Evolutionary conservation across 768 basidiomycete genomes (phyloP).

Genomic region (Pluteus cervinus): DNA sequence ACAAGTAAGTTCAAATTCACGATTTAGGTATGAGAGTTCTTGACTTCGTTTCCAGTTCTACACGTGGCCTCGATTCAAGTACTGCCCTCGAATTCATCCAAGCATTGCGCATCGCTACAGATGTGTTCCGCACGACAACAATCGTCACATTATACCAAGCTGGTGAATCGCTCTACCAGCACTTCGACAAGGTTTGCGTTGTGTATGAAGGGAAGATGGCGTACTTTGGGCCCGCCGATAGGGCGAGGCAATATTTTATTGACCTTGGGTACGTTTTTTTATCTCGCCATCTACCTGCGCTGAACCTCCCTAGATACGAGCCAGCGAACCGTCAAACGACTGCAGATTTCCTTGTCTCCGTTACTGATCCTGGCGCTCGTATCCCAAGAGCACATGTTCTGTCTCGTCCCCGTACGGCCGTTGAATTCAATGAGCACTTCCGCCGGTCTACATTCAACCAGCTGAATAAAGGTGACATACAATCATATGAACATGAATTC

Average conservation of each 20-base stretch:
- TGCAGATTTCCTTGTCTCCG: conserved; percentile 57
- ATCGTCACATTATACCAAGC: conserved; percentile 85
- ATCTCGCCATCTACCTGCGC: too few species aligned
- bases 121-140: conserved; percentile 46
- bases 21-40: background rate
- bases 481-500: conserved; percentile 36
- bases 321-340: conserved; percentile 59
- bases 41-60: conserved; percentile 40
- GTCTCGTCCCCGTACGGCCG: conserved; percentile 33
- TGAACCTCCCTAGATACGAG: too few species aligned
- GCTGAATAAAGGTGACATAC: conserved; percentile 32
- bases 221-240: conserved; percentile 66
- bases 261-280: too few species aligned
- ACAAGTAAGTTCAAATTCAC: conserved; percentile 45
- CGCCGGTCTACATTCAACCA: conserved; percentile 16
- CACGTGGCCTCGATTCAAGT: conserved; percentile 59
- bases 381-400: conserved; percentile 27
- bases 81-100: conserved; percentile 72
- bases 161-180: conserved; percentile 56
- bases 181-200: conserved; percentile 71
- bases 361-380: conserved; percentile 55
- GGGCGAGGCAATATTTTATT: conserved; percentile 70
- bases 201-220: conserved; percentile 71
- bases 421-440: conserved; percentile 39
- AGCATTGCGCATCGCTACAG: conserved; percentile 59